Base-by-base conservation (phyloP, 2,329 filamentous ascomycete genomes). In the Talaromyces pinophilus region DNA sequence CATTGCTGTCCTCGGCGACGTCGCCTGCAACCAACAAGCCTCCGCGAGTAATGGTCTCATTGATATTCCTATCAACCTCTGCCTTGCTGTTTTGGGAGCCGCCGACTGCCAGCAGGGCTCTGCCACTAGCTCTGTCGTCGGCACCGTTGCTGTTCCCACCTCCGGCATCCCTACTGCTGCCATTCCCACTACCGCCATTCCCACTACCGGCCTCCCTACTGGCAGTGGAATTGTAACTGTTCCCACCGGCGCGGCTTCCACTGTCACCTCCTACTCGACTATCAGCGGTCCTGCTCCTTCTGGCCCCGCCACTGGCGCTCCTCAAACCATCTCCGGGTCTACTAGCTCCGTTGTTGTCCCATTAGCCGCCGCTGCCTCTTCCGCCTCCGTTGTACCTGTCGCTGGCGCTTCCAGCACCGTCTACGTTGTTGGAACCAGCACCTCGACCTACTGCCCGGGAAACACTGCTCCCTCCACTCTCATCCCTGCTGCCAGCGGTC, bases 31-130 rank as follows among this genome's bases (percentile, higher is more conserved):
- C 11, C 72, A 73, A 62, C 63, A 46, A 35, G 66, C 69, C n/a
- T 15, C n/a, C 17, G 52, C 67, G 11, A 42, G 40, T 28, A 68
- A 65, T 50, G 72, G 73, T 44, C 67, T 74, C 44, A 67, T 74
- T 61, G 69, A 73, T 65, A 72, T 74, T 62, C 73, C 73, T 30
- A 44, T 74, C 67, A 72, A 74, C 67, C 63, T 73, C 57, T 74
- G 73, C 57, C 66, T 72, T 33, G 70, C 71, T 44, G 72, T 72
- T 8, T 63, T 74, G 35, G 73, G 72, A 8, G 69, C 72, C 55
- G 71, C 64, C n/a, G 67, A 74, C 7, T 74, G 72, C 69, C 50
- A 71, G 46, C 62, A 71, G 40, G 38, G 60, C 25, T 15, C 48
- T 52, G 63, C 11, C 22, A 15, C 46, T 28, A 30, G 11, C 22